Conservation (phyloP, 192 early-diverging fungal genomes). For the Polychytrium aggregatum region DNA sequence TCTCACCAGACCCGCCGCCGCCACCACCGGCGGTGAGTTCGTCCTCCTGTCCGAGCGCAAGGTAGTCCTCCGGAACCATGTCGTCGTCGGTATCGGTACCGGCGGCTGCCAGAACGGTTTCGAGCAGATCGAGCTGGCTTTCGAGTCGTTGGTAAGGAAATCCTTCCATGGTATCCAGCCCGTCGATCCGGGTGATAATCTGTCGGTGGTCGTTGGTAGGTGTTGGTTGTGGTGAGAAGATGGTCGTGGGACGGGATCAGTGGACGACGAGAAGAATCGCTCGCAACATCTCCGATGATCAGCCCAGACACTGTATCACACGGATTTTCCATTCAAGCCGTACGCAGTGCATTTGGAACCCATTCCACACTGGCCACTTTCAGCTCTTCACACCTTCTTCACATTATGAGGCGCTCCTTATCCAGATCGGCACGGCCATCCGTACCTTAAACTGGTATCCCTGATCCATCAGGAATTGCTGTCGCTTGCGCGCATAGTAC, state of each 20-base stretch:
- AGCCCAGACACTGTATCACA: not conserved
- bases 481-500: conserved; percentile 94
- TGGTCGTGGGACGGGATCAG: not conserved
- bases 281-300: not conserved
- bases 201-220: not conserved
- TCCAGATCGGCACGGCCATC: not conserved
- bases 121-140: conserved; percentile 75
- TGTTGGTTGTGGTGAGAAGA: not conserved
- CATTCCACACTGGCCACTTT: not conserved
- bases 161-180: conserved; percentile 63
- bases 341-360: not conserved
- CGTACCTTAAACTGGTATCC: conserved; percentile 93
- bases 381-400: not conserved
- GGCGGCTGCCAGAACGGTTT: conserved; percentile 62
- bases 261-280: not conserved
- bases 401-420: not conserved
- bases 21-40: conserved; percentile 10
- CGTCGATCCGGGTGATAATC: conserved; percentile 89
- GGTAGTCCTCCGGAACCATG: conserved; percentile 51
- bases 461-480: conserved; percentile 99
- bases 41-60: conserved; percentile 14
- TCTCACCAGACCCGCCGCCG: conserved; percentile 20
- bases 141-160: conserved; percentile 62
- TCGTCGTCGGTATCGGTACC: conserved; percentile 20
- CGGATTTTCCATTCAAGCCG: not conserved